Evolutionary conservation across 352 stramenopile species (phyloP), one percentile per base, ranked within the genome.

Genomic region (Phytopythium kandeliae): DNA sequence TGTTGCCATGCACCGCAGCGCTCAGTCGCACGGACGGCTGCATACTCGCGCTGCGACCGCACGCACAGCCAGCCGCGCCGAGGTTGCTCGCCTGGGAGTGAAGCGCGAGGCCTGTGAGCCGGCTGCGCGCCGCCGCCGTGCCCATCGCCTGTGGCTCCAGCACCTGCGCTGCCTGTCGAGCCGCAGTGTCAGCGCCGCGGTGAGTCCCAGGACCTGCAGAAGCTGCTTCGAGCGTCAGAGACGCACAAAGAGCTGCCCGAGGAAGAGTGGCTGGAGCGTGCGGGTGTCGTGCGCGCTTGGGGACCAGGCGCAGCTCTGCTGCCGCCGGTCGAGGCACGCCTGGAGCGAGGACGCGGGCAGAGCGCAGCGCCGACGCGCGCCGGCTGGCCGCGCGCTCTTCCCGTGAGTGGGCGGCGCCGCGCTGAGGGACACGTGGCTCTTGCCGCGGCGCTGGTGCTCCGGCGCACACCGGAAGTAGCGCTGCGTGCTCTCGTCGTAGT

Each of bases 391-490:
- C 34, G 34, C 4, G 34, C 34, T 19, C 34, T 36, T 36, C 11
- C 12, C 31, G 11, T 2, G n/a, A n/a, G n/a, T n/a, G n/a, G n/a
- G n/a, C n/a, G 24, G 19, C 3, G 71, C 31, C 60, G 66, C 69
- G 46, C 61, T 65, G 19, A 59, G 42, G 4, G 44, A 30, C n/a
- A 55, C 22, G n/a, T 57, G 60, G 28, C 44, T 44, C 58, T 15
- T 56, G 38, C 57, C n/a, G 15, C 51, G 46, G 22, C 44, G 36
- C 25, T 54, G 60, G 52, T 69, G 51, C 21, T 55, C n/a, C 57
- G 71, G 31, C 65, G 31, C 73, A 57, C 25, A 31, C 26, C 65
- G 67, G 47, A 86, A 89, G 51, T 83, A 86, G n/a, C 69, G 60
- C 7, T 52, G 37, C 44, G 69, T 77, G 16, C 25, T 45, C 35